Conservation (phyloP, 805 yeast genomes). For the Starmerella tilneyi region DNA sequence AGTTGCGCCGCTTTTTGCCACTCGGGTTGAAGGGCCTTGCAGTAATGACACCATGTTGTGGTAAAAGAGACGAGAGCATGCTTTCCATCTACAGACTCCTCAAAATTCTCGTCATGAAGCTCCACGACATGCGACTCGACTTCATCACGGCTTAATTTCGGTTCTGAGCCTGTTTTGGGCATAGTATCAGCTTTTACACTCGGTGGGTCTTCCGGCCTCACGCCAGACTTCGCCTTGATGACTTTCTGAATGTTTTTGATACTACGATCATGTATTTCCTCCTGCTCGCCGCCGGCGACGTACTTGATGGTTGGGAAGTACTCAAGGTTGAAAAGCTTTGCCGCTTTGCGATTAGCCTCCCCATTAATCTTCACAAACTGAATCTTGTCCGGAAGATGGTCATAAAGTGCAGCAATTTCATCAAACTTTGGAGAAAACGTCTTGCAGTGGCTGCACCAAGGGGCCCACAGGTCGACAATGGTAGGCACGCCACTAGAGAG, state of each 20-base stretch:
- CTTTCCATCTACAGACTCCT: conserved; percentile 34
- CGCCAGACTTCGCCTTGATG: conserved; percentile 35
- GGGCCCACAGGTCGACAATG: conserved; percentile 56
- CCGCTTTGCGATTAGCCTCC: conserved; percentile 44
- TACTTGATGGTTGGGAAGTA: conserved; percentile 60
- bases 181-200: conserved; percentile 14
- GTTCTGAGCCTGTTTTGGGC: background rate
- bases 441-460: conserved; percentile 96
- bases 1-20: conserved; percentile 44
- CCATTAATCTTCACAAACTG: conserved; percentile 51
- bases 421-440: conserved; percentile 75
- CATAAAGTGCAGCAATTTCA: conserved; percentile 61
- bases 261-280: conserved; percentile 48
- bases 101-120: conserved; percentile 38
- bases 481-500: conserved; percentile 52
- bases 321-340: conserved; percentile 41
- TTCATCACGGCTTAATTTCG: conserved; percentile 10
- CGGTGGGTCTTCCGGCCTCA: conserved; percentile 18
- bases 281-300: conserved; percentile 43
- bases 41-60: conserved; percentile 54
- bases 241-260: conserved; percentile 42
- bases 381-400: conserved; percentile 36
- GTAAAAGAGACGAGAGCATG: conserved; percentile 45
- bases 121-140: conserved; percentile 12
- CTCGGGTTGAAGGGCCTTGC: conserved; percentile 43